Evolutionary conservation across 768 basidiomycete species (phyloP).

Genomic region (Coprinopsis cinerea): DNA sequence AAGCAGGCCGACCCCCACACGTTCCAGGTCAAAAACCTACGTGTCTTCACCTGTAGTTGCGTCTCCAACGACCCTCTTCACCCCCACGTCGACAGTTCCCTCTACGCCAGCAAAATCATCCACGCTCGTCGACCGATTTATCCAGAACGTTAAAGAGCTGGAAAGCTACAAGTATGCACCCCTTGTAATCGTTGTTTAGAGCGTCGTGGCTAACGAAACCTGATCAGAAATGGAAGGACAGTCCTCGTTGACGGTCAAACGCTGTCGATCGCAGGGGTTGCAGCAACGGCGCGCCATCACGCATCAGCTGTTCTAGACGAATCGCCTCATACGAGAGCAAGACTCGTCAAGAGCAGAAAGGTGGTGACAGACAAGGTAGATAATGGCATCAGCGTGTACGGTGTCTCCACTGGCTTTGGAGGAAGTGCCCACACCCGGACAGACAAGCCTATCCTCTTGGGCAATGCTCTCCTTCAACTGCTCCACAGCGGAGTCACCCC

Average conservation of each 20-base stretch:
- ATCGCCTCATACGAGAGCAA: conserved; percentile 40
- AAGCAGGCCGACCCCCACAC: neutral
- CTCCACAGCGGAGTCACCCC: conserved; percentile 74
- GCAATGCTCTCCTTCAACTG: conserved; percentile 79
- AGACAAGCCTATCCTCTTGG: conserved; percentile 63
- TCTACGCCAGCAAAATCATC: conserved; percentile 17
- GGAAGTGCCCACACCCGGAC: conserved; percentile 88
- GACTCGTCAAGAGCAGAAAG: conserved; percentile 56
- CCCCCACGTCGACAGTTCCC: neutral
- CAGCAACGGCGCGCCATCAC: conserved; percentile 66
- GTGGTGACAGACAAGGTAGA: conserved; percentile 65
- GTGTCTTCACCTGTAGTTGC: neutral
- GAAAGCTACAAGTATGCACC: conserved; percentile 56
- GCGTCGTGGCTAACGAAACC: conserved; percentile 1
- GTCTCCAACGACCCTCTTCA: neutral
- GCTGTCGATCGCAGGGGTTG: conserved; percentile 71
- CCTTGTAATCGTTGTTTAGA: conserved; percentile 5
- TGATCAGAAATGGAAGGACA: conserved; percentile 50
- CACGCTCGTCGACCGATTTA: conserved; percentile 48
- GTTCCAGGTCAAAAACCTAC: conserved; percentile 4
- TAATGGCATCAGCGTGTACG: conserved; percentile 68
- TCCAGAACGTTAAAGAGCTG: conserved; percentile 56
- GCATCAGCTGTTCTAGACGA: conserved; percentile 46
- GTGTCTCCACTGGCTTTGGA: conserved; percentile 80
- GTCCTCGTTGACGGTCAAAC: conserved; percentile 64